Evolutionary conservation across 345 rosid species (phyloP).

Genomic region (Eucalyptus erythrocorys): DNA sequence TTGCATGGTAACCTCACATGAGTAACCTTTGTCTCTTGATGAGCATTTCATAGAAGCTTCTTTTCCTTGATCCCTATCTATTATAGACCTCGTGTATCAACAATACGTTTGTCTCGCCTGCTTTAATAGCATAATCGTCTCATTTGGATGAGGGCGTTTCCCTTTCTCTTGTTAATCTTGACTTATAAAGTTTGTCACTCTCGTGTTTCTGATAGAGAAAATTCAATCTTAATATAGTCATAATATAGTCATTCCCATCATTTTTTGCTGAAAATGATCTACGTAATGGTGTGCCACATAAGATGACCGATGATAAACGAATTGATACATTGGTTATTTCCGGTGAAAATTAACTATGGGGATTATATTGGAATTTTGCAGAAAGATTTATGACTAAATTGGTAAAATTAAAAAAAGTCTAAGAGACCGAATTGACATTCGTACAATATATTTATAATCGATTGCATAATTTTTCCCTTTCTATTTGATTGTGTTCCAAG

Average conservation of each 20-base stretch:
- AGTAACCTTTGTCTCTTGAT: not conserved
- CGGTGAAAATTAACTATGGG: not conserved
- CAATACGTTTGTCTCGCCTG: not conserved
- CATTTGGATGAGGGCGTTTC: not conserved
- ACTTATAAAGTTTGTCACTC: not conserved
- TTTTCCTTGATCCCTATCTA: not conserved
- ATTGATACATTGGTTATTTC: not conserved
- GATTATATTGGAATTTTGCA: no score
- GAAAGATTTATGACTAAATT: no score
- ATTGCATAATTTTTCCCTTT: not conserved
- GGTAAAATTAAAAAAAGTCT: no score
- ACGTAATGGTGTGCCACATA: not conserved
- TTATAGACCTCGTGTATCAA: not conserved
- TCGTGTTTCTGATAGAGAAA: not conserved
- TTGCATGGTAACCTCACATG: not conserved
- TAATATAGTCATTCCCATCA: no score
- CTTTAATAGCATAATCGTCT: not conserved
- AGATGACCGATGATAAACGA: not conserved
- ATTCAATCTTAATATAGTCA: not conserved
- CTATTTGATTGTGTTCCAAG: not conserved
- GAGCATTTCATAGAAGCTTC: not conserved
- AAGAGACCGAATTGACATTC: fast-evolving
- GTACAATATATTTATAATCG: not conserved
- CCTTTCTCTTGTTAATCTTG: not conserved
- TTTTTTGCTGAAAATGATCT: no score